phyloP scores from a whole-genome alignment of 257 asterid genomes.

The Solanum virginianum region DNA sequence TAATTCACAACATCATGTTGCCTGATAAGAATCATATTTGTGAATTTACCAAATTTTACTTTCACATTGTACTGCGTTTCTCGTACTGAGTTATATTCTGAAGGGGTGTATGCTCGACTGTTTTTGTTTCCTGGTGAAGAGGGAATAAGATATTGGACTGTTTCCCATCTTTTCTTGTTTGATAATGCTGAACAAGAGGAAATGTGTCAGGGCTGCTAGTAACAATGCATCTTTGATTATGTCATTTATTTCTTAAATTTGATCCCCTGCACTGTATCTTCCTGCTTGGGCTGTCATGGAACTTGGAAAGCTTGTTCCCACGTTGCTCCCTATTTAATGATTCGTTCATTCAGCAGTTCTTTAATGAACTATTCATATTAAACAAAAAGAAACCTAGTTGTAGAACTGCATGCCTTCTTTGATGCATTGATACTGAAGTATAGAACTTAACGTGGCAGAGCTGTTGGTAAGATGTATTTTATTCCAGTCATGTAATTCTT shows the following conservation, averaged over 20 bases:
- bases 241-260: neutral
- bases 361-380: neutral
- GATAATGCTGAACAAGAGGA: neutral
- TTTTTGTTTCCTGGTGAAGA: neutral
- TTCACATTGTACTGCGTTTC: neutral
- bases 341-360: neutral
- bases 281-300: neutral
- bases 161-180: neutral
- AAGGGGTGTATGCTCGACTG: neutral
- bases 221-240: neutral
- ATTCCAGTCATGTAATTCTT: neutral
- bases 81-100: neutral
- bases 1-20: neutral
- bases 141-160: neutral
- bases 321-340: neutral
- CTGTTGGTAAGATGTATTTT: neutral
- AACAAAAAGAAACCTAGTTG: neutral
- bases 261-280: neutral
- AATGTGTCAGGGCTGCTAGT: neutral
- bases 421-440: neutral
- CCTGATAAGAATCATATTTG: neutral
- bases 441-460: neutral
- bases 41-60: neutral
- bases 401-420: neutral
- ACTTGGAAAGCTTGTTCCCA: neutral